Conservation (phyloP, 176 grass and related monocot species). For the Tillandsia leiboldiana region DNA sequence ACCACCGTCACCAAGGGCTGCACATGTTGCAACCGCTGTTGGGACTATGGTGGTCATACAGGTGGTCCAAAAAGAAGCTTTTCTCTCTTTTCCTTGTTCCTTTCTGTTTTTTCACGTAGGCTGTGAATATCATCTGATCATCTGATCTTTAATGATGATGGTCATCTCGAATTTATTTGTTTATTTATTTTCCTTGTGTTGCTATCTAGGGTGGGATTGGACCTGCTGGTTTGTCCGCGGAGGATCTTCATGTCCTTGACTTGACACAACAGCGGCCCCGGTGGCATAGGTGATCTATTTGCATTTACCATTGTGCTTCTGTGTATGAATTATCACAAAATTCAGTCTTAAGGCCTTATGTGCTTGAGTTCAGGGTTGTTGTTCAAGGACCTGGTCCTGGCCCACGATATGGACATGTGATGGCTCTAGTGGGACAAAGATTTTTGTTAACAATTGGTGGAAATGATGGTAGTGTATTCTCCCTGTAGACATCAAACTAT, state of each 20-base stretch:
- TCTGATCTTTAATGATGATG: constrained; percentile 1
- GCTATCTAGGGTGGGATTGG: constrained; percentile 83
- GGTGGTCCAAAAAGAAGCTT: constrained; percentile 27
- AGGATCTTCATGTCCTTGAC: constrained; percentile 98
- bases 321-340: not conserved
- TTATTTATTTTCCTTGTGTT: constrained; percentile 8
- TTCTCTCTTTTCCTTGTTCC: constrained; percentile 1
- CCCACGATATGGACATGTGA: constrained; percentile 91
- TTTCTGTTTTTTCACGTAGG: not conserved
- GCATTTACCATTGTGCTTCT: constrained; percentile 2
- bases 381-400: constrained; percentile 96
- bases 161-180: not conserved
- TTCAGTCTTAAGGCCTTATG: not conserved
- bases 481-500: not conserved
- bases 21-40: constrained; percentile 93
- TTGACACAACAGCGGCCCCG: constrained; percentile 77
- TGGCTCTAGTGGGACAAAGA: constrained; percentile 95
- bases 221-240: constrained; percentile 86
- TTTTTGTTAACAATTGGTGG: constrained; percentile 94
- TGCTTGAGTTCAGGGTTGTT: constrained; percentile 49
- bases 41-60: constrained; percentile 99
- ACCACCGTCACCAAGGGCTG: constrained; percentile 94
- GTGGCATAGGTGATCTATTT: constrained; percentile 73
- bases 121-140: not conserved
- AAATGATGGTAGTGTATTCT: constrained; percentile 74